These are phyloP conservation scores for Metschnikowia anglica DNA, from an alignment of 805 yeast genomes.

Conservation along the genomic window DNA sequence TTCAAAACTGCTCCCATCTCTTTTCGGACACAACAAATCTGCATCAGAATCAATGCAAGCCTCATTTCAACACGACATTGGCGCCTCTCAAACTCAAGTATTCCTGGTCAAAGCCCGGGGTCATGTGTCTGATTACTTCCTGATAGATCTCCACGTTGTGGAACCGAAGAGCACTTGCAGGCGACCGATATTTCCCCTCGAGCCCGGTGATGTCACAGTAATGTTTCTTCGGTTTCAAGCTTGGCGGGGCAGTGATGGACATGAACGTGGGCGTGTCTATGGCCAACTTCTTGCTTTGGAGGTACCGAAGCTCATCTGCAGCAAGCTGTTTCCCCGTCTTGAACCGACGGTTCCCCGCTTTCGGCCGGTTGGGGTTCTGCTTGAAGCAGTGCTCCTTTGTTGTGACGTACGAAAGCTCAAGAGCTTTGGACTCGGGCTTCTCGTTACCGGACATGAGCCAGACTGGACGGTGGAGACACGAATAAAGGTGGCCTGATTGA, in stretches of 20 bases:
- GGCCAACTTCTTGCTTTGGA: slow-evolving; percentile 40
- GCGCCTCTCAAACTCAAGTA: slow-evolving; percentile 86
- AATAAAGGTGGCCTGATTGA: background rate
- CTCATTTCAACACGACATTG: slow-evolving; percentile 68
- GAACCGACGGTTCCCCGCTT: slow-evolving; percentile 57
- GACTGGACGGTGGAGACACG: background rate
- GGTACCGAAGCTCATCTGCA: slow-evolving; percentile 74
- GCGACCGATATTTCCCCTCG: slow-evolving; percentile 71
- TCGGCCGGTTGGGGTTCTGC: slow-evolving; percentile 45
- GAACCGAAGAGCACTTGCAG: slow-evolving; percentile 72
- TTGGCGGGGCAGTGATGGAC: slow-evolving; percentile 82
- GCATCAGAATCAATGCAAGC: background rate
- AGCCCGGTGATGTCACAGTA: slow-evolving; percentile 95
- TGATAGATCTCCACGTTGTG: slow-evolving; percentile 79
- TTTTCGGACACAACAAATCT: background rate
- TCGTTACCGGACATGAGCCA: background rate
- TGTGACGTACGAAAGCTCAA: slow-evolving; percentile 37
- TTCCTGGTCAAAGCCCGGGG: slow-evolving; percentile 92
- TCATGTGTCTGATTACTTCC: slow-evolving; percentile 71
- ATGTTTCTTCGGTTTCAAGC: slow-evolving; percentile 72
- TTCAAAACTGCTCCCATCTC: no score
- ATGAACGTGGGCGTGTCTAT: slow-evolving; percentile 64
- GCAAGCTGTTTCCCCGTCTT: slow-evolving; percentile 73
- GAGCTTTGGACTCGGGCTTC: slow-evolving; percentile 21
- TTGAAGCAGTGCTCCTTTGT: slow-evolving; percentile 57